Percentiles rank a stretch among this genome's conserved stretches.
Evolutionary conservation across 2,329 filamentous ascomycete species (phyloP).

Genomic region (Albophoma yamanashiensis): DNA sequence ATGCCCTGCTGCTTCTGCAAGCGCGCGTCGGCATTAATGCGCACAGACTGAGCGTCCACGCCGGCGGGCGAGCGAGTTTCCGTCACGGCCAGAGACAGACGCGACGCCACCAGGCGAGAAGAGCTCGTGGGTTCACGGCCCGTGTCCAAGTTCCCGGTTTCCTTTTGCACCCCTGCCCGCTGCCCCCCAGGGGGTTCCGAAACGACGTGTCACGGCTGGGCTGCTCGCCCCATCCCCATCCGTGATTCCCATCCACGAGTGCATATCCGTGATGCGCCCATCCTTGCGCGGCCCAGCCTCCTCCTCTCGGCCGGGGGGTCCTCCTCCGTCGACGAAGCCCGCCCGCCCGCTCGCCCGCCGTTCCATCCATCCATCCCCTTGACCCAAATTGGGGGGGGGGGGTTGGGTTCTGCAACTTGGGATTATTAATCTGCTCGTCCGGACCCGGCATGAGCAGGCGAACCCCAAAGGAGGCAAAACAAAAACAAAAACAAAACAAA

Average conservation of each 20-base stretch:
- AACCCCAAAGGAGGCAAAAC: background rate
- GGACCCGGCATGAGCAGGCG: background rate
- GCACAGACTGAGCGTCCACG: background rate
- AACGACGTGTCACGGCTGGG: background rate
- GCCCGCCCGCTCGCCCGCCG: background rate
- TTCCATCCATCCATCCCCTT: background rate
- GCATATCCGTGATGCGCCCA: background rate
- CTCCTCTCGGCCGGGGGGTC: background rate
- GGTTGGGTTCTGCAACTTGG: background rate
- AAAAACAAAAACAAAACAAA: background rate
- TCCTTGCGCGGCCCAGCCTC: background rate
- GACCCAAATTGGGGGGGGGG: too few species aligned
- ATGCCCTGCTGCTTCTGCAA: background rate
- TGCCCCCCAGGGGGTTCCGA: background rate
- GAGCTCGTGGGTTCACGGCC: background rate
- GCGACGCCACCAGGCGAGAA: background rate
- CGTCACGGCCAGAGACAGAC: background rate
- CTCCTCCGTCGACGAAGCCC: background rate
- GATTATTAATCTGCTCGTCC: background rate
- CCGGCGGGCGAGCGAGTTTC: background rate
- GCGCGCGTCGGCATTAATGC: background rate
- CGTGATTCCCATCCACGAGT: background rate
- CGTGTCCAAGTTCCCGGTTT: slow-evolving; percentile 1
- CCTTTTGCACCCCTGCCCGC: slow-evolving; percentile 2
- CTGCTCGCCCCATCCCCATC: background rate